Evolutionary conservation across 352 stramenopile species (phyloP).

Genomic region (Globisporangium iwayamae): DNA sequence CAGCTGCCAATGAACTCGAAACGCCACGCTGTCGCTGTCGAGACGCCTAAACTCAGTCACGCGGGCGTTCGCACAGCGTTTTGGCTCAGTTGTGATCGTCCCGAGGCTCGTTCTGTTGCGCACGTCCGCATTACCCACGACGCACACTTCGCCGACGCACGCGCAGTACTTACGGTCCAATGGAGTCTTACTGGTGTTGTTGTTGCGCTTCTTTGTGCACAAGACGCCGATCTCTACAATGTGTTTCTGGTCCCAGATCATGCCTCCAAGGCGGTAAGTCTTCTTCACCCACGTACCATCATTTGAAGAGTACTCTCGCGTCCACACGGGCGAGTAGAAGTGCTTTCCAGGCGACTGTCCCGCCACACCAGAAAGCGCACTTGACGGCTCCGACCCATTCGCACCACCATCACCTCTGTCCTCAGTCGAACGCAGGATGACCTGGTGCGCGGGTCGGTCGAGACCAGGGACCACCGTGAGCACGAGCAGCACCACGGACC

Average conservation of each 20-base stretch:
- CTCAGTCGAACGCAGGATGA: slow-evolving; percentile 35
- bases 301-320: neutral
- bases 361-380: slow-evolving; percentile 23
- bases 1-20: slow-evolving; percentile 30
- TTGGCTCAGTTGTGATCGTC: slow-evolving; percentile 3
- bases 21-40: slow-evolving; percentile 20
- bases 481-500: slow-evolving; percentile 32
- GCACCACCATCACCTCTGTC: slow-evolving; percentile 11
- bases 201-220: slow-evolving; percentile 28
- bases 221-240: slow-evolving; percentile 40
- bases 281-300: slow-evolving; percentile 31
- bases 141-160: slow-evolving; percentile 31
- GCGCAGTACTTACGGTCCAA: slow-evolving; percentile 19
- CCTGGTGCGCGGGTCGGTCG: slow-evolving; percentile 33
- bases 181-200: neutral
- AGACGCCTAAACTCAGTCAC: slow-evolving; percentile 21
- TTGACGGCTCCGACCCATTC: slow-evolving; percentile 5
- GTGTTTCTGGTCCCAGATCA: slow-evolving; percentile 42
- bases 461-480: slow-evolving; percentile 37
- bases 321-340: slow-evolving; percentile 32
- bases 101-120: slow-evolving; percentile 15
- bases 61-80: slow-evolving; percentile 19
- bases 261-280: slow-evolving; percentile 32
- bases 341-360: slow-evolving; percentile 27
- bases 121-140: slow-evolving; percentile 19